Evolutionary conservation across 306 rosid genomes (phyloP).

Genomic region (Glycine latifolia): DNA sequence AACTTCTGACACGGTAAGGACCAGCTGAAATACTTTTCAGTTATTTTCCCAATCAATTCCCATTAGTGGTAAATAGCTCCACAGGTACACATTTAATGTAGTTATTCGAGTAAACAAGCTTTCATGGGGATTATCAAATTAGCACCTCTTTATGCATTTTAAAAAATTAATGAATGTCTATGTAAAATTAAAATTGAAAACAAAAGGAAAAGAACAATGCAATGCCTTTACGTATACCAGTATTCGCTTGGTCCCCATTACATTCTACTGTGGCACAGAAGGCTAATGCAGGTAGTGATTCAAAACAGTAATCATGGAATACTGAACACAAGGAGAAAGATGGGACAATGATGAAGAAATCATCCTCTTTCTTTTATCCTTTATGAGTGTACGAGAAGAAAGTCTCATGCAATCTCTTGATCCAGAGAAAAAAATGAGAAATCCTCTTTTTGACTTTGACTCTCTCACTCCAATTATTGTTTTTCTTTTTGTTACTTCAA

Average conservation of each 20-base stretch:
- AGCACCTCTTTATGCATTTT: neutral
- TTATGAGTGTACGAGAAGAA: no score
- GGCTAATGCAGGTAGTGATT: neutral
- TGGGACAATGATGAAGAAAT: no score
- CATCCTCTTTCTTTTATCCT: no score
- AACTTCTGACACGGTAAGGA: neutral
- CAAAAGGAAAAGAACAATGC: neutral
- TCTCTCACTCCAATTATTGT: no score
- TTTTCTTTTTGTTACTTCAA: no score
- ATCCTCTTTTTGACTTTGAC: no score
- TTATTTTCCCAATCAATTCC: slow-evolving; percentile 6
- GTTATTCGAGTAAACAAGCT: slow-evolving; percentile 2
- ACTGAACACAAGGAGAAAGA: no score
- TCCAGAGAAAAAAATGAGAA: no score
- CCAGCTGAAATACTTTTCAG: neutral
- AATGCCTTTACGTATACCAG: no score
- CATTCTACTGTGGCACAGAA: neutral
- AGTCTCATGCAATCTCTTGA: no score
- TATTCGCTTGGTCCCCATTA: neutral
- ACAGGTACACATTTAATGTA: neutral
- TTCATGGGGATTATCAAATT: neutral
- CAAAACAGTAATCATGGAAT: no score
- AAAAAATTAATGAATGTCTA: neutral
- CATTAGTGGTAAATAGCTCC: neutral
- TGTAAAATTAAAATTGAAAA: neutral